Conservation (phyloP, 345 rosid genomes). For the Adansonia digitata region DNA sequence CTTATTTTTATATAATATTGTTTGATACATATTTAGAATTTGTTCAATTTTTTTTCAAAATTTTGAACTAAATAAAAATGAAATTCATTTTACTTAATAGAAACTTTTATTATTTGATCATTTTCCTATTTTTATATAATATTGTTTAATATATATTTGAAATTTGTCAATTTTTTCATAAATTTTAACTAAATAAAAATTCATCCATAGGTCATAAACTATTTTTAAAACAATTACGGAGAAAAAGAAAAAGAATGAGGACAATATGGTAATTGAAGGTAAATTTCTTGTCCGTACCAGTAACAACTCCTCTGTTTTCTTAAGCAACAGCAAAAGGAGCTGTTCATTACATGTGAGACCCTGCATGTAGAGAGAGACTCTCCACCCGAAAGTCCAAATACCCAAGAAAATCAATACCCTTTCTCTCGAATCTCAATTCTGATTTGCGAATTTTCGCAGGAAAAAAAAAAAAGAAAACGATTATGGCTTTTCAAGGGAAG, state of each 20-base stretch:
- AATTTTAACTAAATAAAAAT: too few relatives aligned
- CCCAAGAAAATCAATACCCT: neutral
- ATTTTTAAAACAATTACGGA: too few relatives aligned
- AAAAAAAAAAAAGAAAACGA: neutral
- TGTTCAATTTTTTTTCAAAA: too few relatives aligned
- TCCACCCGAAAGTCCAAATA: neutral
- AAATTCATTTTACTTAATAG: too few relatives aligned
- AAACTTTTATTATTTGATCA: too few relatives aligned
- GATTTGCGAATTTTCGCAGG: neutral
- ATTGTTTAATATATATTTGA: too few relatives aligned
- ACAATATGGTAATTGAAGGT: neutral
- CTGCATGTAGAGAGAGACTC: neutral
- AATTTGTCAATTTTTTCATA: too few relatives aligned
- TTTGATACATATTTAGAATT: too few relatives aligned
- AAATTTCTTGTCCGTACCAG: neutral
- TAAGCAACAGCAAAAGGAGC: neutral
- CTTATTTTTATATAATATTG: too few relatives aligned
- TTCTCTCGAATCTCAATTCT: neutral
- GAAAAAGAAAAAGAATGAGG: neutral
- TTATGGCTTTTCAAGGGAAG: conserved; percentile 78
- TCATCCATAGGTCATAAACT: too few relatives aligned
- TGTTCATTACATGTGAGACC: neutral
- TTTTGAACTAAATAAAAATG: too few relatives aligned
- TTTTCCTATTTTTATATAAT: too few relatives aligned
- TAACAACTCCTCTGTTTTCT: neutral